phyloP scores from a whole-genome alignment of 2,329 filamentous ascomycete genomes.

The Myriosclerotinia duriaeana region DNA sequence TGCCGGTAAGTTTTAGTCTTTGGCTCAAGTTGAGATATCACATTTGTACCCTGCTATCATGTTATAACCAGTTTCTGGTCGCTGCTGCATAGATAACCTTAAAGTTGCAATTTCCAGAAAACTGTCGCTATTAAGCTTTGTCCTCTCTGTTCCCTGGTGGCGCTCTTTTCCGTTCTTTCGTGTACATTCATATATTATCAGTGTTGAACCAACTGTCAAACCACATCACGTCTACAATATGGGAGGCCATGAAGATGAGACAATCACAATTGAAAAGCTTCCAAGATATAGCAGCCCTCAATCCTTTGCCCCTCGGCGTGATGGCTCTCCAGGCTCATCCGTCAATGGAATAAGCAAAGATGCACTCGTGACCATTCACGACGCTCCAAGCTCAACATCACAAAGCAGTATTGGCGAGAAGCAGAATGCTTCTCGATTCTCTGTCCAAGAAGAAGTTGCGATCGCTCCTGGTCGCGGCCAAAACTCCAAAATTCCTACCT shows the following conservation, averaged over 20 bases:
- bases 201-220: not conserved
- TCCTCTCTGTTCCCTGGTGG: not conserved
- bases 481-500: not conserved
- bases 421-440: not conserved
- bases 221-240: not conserved
- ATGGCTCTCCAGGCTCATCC: conserved; percentile 1
- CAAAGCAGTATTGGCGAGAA: not conserved
- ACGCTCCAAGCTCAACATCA: not conserved
- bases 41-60: not conserved
- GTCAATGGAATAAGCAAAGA: not conserved
- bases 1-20: conserved; percentile 3
- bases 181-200: not conserved
- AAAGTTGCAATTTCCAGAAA: not conserved
- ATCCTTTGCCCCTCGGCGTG: not conserved
- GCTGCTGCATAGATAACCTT: not conserved
- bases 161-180: not conserved
- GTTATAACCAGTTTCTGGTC: conserved; percentile 8
- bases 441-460: conserved; percentile 9
- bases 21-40: not conserved
- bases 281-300: not conserved
- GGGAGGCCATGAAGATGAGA: not conserved
- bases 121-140: not conserved
- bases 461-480: not conserved
- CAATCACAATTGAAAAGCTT: conserved; percentile 4
- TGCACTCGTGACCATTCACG: conserved; percentile 8